Conservation (phyloP, 305 asterid species). For the Galium porrigens region DNA sequence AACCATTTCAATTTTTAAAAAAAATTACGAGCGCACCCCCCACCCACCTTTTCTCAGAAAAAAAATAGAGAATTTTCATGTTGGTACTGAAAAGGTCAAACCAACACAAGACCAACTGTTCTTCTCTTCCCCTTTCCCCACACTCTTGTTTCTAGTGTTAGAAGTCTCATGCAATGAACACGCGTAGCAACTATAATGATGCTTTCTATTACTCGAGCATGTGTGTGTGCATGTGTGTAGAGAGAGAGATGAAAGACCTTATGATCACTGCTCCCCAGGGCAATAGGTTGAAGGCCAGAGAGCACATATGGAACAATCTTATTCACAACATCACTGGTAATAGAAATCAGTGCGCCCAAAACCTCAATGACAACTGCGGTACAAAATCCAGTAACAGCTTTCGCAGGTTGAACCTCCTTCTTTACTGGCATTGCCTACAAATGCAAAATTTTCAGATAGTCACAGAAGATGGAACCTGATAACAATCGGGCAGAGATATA, state of each 20-base stretch:
- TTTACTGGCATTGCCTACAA: conserved; percentile 50
- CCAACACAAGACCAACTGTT: not conserved
- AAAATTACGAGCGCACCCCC: not conserved
- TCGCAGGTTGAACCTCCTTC: conserved; percentile 50
- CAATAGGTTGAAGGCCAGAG: conserved; percentile 47
- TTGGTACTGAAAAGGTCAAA: not conserved
- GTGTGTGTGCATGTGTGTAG: too few relatives aligned
- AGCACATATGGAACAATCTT: conserved; percentile 57
- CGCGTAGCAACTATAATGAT: not conserved
- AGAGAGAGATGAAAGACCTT: conserved; percentile 23
- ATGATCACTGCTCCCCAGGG: conserved; percentile 43
- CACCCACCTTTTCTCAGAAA: not conserved
- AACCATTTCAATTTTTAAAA: not conserved
- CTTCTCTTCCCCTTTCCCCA: not conserved
- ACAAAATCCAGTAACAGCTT: conserved; percentile 53
- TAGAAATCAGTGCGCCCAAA: conserved; percentile 35
- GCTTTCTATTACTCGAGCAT: not conserved
- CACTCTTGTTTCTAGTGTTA: not conserved
- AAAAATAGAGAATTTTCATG: not conserved
- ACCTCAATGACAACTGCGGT: conserved; percentile 75
- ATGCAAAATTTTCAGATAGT: conserved; percentile 19
- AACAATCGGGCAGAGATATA: conserved; percentile 6
- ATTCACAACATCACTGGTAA: conserved; percentile 47
- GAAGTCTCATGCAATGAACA: not conserved
- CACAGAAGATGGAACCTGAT: conserved; percentile 2